Conservation (phyloP, 2,329 filamentous ascomycete species). For the Aureobasidium sp. region DNA sequence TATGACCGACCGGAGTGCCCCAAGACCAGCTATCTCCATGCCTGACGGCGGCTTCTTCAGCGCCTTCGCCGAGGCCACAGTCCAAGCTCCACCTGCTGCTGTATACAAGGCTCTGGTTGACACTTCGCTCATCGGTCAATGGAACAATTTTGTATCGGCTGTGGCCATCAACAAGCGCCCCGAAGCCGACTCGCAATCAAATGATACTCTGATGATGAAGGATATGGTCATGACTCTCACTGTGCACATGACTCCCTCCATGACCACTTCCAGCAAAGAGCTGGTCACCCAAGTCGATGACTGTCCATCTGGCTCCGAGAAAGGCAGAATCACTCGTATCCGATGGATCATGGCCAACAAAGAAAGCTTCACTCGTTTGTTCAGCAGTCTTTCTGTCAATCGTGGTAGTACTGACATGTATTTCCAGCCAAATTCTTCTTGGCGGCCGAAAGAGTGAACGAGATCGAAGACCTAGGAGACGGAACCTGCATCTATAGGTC, state of each 20-base stretch:
- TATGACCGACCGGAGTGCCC: conserved; percentile 3
- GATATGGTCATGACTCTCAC: conserved; percentile 39
- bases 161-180: conserved; percentile 39
- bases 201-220: conserved; percentile 22
- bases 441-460: conserved; percentile 39
- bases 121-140: conserved; percentile 38
- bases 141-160: conserved; percentile 40
- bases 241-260: conserved; percentile 32
- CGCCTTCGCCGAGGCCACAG: conserved; percentile 27
- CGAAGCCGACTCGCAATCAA: conserved; percentile 10
- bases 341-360: conserved; percentile 27
- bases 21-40: conserved; percentile 23
- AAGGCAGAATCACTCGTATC: conserved; percentile 24
- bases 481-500: conserved; percentile 31
- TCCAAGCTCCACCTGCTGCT: conserved; percentile 33
- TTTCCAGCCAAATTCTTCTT: conserved; percentile 26
- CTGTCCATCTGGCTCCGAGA: conserved; percentile 16
- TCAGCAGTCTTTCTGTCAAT: no score
- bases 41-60: conserved; percentile 27
- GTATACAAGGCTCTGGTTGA: conserved; percentile 38
- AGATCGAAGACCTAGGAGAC: conserved; percentile 33
- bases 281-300: conserved; percentile 30
- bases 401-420: no score
- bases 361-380: conserved; percentile 18
- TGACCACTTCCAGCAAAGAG: conserved; percentile 23